These are phyloP conservation scores for Sphaerulina musiva DNA, from an alignment of 2,329 filamentous ascomycete genomes.

Conservation along the genomic window DNA sequence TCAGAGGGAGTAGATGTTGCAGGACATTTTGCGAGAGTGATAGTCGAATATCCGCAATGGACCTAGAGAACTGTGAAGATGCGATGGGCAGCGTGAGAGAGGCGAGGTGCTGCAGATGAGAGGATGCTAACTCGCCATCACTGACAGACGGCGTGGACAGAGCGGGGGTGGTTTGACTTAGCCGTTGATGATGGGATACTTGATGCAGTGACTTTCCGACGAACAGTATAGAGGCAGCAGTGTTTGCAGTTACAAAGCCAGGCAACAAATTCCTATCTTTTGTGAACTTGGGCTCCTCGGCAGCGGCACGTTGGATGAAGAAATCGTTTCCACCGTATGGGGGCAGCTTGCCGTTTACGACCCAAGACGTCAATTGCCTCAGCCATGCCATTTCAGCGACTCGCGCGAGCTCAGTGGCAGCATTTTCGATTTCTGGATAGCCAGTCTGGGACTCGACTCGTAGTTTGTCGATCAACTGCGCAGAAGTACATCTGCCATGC, in stretches of 20 bases:
- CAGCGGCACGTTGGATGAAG: slow-evolving; percentile 52
- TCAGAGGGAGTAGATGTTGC: slow-evolving; percentile 71
- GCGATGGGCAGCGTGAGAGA: slow-evolving; percentile 67
- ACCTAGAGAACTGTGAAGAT: slow-evolving; percentile 60
- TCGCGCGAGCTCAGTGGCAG: slow-evolving; percentile 64
- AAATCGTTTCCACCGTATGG: slow-evolving; percentile 76
- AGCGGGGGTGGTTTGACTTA: slow-evolving; percentile 9
- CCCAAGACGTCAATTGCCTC: slow-evolving; percentile 82
- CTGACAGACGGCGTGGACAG: not conserved
- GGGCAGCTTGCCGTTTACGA: slow-evolving; percentile 79
- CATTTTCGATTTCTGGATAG: slow-evolving; percentile 75
- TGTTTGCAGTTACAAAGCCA: slow-evolving; percentile 66
- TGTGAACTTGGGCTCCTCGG: slow-evolving; percentile 45
- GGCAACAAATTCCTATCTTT: slow-evolving; percentile 60
- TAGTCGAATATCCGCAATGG: slow-evolving; percentile 68
- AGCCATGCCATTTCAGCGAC: slow-evolving; percentile 86
- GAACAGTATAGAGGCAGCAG: slow-evolving; percentile 79
- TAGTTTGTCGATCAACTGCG: slow-evolving; percentile 69
- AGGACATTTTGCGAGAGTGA: slow-evolving; percentile 79
- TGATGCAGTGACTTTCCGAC: slow-evolving; percentile 85
- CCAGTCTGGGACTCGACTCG: slow-evolving; percentile 75
- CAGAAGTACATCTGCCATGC: slow-evolving; percentile 33
- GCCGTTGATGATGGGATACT: slow-evolving; percentile 47
- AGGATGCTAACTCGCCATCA: slow-evolving; percentile 57
- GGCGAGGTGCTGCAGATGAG: slow-evolving; percentile 64